Percentiles rank a stretch among this genome's conserved stretches.
Conservation (phyloP, 164 flowering plant species). For the Umbellularia californica region DNA sequence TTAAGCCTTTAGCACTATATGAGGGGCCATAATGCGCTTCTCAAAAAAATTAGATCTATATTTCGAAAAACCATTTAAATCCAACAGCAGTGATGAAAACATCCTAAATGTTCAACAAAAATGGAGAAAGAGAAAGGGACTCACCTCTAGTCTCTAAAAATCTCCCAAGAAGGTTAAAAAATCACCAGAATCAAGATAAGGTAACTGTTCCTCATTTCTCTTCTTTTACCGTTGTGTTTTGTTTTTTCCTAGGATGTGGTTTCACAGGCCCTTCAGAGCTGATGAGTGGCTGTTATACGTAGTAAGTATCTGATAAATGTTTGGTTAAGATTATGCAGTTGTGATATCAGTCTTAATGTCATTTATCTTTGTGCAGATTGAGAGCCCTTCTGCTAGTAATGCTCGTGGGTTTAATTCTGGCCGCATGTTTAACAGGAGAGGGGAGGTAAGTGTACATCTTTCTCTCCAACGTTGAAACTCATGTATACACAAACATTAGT, state of each 20-base stretch:
- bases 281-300: constrained; percentile 89
- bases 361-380: constrained; percentile 31
- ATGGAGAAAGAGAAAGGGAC: too few relatives aligned
- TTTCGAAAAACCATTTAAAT: neutral
- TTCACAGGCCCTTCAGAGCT: constrained; percentile 78
- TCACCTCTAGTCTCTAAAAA: too few relatives aligned
- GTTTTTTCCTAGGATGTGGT: constrained; percentile 76
- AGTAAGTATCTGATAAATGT: constrained; percentile 33
- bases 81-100: neutral
- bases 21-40: too few relatives aligned
- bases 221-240: neutral
- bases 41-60: too few relatives aligned
- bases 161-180: neutral
- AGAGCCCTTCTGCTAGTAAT: constrained; percentile 43
- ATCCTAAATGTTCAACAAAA: neutral
- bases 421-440: constrained; percentile 71
- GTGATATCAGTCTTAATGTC: neutral
- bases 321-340: neutral
- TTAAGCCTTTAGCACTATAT: too few relatives aligned
- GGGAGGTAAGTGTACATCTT: constrained; percentile 57
- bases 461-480: neutral
- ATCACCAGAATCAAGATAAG: neutral
- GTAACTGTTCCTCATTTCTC: neutral
- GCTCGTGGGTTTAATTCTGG: constrained; percentile 56
- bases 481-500: constrained; percentile 2